These are phyloP conservation scores for Silene vulgaris DNA, from an alignment of 179 eudicot species.

Conservation along the genomic window DNA sequence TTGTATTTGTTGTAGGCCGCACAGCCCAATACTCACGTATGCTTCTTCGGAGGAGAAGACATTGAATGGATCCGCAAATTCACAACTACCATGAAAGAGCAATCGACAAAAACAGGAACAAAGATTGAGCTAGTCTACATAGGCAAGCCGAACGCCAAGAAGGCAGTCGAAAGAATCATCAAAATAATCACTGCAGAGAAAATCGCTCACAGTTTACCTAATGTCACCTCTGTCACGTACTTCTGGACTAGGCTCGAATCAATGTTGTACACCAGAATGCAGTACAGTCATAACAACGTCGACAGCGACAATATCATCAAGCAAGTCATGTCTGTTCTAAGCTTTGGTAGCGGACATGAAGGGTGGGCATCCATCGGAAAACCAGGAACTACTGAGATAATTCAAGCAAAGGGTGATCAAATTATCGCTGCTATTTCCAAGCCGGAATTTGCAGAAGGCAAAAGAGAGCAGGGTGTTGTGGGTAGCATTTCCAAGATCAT, in stretches of 20 bases:
- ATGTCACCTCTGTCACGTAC: constrained; percentile 15
- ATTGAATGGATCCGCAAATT: constrained; percentile 25
- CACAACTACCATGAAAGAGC: constrained; percentile 18
- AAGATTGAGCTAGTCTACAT: constrained; percentile 22
- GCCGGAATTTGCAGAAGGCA: constrained; percentile 23
- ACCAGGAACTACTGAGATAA: constrained; percentile 36
- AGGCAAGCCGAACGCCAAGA: constrained; percentile 25
- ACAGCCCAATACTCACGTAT: constrained; percentile 13
- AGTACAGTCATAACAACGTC: constrained; percentile 35
- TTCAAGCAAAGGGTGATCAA: constrained; percentile 35
- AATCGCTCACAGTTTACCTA: constrained; percentile 20
- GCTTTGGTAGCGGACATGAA: constrained; percentile 44
- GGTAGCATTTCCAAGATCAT: constrained; percentile 22
- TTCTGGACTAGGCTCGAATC: constrained; percentile 22
- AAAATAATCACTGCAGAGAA: constrained; percentile 8
- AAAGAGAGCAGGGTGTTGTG: constrained; percentile 18
- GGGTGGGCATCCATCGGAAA: constrained; percentile 47
- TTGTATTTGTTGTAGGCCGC: not conserved
- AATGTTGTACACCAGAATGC: constrained; percentile 25
- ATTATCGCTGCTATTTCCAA: constrained; percentile 15
- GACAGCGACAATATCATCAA: constrained; percentile 42
- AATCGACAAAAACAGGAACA: not conserved
- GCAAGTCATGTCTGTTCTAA: constrained; percentile 42
- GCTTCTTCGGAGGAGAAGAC: constrained; percentile 28
- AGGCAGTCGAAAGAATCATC: constrained; percentile 18